These are phyloP conservation scores for Adansonia grandidieri DNA, from an alignment of 441 rosid species.

Conservation along the genomic window DNA sequence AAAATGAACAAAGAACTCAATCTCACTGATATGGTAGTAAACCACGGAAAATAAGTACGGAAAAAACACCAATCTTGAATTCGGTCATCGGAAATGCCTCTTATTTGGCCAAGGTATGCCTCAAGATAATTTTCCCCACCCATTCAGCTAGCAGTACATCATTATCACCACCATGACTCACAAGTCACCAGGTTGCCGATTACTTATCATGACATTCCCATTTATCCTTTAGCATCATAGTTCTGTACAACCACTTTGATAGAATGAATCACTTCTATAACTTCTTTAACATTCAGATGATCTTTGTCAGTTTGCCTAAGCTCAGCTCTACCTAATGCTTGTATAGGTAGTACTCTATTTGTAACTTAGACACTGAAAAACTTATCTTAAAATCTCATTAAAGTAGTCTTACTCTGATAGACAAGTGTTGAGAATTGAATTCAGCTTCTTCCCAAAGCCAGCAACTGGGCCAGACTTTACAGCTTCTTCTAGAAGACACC, in stretches of 20 bases:
- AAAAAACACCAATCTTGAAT: constrained; percentile 16
- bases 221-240: neutral
- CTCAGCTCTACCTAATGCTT: neutral
- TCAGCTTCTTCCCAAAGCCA: constrained; percentile 90
- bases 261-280: neutral
- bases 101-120: neutral
- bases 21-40: constrained; percentile 2
- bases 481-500: constrained; percentile 80
- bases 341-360: neutral
- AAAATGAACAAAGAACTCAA: constrained; percentile 1
- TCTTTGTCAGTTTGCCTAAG: neutral
- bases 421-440: constrained; percentile 58
- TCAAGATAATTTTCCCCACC: constrained; percentile 7
- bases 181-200: constrained; percentile 4
- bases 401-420: constrained; percentile 66
- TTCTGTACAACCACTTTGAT: neutral
- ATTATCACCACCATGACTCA: constrained; percentile 15
- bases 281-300: neutral
- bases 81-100: neutral
- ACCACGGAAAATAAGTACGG: constrained; percentile 1
- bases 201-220: neutral
- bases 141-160: constrained; percentile 14
- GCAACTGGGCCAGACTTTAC: constrained; percentile 67
- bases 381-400: neutral
- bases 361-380: constrained; percentile 8